Evolutionary conservation across 2,329 filamentous ascomycete species (phyloP), one percentile per base, ranked within the genome.

Genomic region (Pseudogymnoascus sp.): DNA sequence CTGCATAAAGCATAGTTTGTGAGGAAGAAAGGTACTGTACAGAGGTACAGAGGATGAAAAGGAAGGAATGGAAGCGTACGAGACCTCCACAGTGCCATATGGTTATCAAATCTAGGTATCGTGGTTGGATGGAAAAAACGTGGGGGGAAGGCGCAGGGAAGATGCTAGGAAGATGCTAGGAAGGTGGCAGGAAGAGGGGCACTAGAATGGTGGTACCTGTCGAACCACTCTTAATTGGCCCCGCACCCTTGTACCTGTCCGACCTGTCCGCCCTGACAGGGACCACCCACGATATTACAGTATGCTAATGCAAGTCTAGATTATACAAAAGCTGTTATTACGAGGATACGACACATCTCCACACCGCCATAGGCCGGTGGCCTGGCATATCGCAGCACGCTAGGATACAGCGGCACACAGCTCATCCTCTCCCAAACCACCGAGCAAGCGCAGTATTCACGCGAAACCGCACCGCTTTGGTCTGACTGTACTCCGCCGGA

Each of bases 261-360:
- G 12, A 33, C 50, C 5, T 18, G 28, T 56, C 50, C 28, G 50
- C 50, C 5, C n/a, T 56, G 50, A 33, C 25, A 33, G 25, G 50
- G 50, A 56, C 50, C 14, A 56, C 50, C 50, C n/a, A 56, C 50
- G 28, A 56, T 56, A 56, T 56, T 56, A 56, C 50, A 56, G 10
- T 56, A 33, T 56, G 50, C 50, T 56, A 56, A 56, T 56, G 50
- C 50, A 33, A 56, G 50, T 56, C 50, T 5, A 56, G 50, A 56
- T 56, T 56, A 56, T 56, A 16, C 50, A 18, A 12, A 11, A 31
- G 50, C 28, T 33, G n/a, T 4, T 12, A 18, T 8, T 5, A 56
- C 28, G 28, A 56, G 50, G 25, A 33, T 56, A 56, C 50, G 25
- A 56, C 4, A 18, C n/a, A 56, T 56, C 50, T 56, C 50, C 25